Conservation (phyloP, 2,329 filamentous ascomycete species). For the Claviceps capensis region DNA sequence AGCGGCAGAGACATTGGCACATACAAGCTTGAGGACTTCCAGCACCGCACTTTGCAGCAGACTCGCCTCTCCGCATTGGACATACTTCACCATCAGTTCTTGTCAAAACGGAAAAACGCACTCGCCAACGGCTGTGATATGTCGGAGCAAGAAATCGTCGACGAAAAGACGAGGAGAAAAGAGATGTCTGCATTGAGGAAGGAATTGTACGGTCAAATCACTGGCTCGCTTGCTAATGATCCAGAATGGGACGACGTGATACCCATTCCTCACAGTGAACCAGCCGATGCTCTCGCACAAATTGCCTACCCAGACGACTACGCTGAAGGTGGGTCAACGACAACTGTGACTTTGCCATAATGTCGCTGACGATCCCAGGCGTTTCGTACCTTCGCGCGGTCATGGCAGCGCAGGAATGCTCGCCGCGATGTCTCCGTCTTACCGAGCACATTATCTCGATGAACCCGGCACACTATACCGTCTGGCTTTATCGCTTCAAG, state of each 20-base stretch:
- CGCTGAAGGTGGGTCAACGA: conserved; percentile 47
- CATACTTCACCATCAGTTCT: conserved; percentile 31
- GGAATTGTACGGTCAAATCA: conserved; percentile 39
- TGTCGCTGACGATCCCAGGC: conserved; percentile 31
- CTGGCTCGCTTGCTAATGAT: conserved; percentile 39
- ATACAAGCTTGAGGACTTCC: conserved; percentile 33
- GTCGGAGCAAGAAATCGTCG: conserved; percentile 26
- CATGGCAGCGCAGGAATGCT: conserved; percentile 80
- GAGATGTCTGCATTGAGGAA: conserved; percentile 37
- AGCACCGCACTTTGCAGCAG: conserved; percentile 27
- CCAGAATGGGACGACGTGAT: conserved; percentile 73
- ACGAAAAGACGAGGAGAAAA: conserved; percentile 32
- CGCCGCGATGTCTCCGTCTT: conserved; percentile 60
- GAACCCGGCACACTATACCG: conserved; percentile 96
- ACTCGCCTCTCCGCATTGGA: conserved; percentile 28
- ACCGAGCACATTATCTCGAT: conserved; percentile 83
- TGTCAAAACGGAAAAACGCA: conserved; percentile 21
- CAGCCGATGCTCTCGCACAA: conserved; percentile 70
- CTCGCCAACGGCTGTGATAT: conserved; percentile 13
- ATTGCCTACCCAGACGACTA: conserved; percentile 90
- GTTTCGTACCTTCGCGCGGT: conserved; percentile 88
- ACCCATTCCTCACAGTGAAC: conserved; percentile 74
- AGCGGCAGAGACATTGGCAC: conserved; percentile 34
- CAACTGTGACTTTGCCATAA: not conserved
- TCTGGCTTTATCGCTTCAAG: conserved; percentile 89